Conservation (phyloP, 2,329 filamentous ascomycete genomes). For the Botryotinia narcissicola region DNA sequence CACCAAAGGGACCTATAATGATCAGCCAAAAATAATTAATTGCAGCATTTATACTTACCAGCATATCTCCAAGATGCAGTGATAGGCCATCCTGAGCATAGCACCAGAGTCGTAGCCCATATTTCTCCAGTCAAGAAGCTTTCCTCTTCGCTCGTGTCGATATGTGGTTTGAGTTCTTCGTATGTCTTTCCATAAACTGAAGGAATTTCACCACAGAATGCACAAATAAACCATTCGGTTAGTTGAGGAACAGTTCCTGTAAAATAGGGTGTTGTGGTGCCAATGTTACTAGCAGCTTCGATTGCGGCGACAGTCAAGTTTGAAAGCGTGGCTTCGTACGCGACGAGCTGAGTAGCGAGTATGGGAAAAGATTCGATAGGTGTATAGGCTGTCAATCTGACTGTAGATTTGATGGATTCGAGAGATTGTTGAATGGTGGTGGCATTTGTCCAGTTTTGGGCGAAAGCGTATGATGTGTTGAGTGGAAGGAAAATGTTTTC, state of each 20-base stretch:
- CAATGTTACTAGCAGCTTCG: not conserved
- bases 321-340: not conserved
- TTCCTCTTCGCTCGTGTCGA: slow-evolving; percentile 30
- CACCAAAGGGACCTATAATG: slow-evolving; percentile 35
- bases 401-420: not conserved
- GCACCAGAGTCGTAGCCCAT: slow-evolving; percentile 40
- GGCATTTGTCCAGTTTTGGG: slow-evolving; percentile 27
- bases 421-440: slow-evolving; percentile 16
- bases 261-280: not conserved
- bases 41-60: slow-evolving; percentile 5
- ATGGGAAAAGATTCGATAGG: slow-evolving; percentile 7
- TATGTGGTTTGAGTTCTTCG: not conserved
- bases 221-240: not conserved
- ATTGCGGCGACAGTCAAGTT: slow-evolving; percentile 13
- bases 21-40: not conserved
- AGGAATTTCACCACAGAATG: slow-evolving; percentile 1
- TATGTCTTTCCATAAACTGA: not conserved
- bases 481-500: slow-evolving; percentile 24
- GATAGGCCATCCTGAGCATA: slow-evolving; percentile 38
- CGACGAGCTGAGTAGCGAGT: not conserved
- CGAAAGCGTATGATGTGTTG: slow-evolving; percentile 22
- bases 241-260: not conserved
- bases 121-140: slow-evolving; percentile 46
- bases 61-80: slow-evolving; percentile 31
- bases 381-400: not conserved